These are phyloP conservation scores for Thermoascus crustaceus DNA, from an alignment of 2,329 filamentous ascomycete genomes.

Conservation along the genomic window DNA sequence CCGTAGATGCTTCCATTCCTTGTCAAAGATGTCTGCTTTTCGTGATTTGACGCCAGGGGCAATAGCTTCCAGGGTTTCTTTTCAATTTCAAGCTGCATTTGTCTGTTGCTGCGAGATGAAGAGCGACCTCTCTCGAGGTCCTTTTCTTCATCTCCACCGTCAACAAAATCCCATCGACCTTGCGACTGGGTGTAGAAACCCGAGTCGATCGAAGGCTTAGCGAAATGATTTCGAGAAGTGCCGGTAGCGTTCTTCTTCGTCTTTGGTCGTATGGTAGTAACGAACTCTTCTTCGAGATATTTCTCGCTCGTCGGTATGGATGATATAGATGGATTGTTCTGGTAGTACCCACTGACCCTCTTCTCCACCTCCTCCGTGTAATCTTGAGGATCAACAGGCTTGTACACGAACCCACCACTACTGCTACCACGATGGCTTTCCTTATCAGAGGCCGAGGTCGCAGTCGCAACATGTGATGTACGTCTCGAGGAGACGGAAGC, in stretches of 20 bases:
- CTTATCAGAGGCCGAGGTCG: too few relatives aligned
- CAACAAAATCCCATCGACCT: background rate
- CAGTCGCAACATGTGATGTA: too few relatives aligned
- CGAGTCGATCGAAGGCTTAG: too few relatives aligned
- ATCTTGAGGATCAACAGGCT: slow-evolving; percentile 23
- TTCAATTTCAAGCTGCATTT: too few relatives aligned
- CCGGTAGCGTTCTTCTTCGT: background rate
- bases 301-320: slow-evolving; percentile 24
- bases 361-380: slow-evolving; percentile 24
- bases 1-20: too few relatives aligned
- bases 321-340: slow-evolving; percentile 17
- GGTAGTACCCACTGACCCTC: slow-evolving; percentile 6
- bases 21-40: too few relatives aligned
- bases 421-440: slow-evolving; percentile 6
- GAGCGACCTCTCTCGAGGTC: too few relatives aligned
- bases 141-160: background rate
- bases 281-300: slow-evolving; percentile 5
- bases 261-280: background rate
- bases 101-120: too few relatives aligned
- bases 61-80: too few relatives aligned
- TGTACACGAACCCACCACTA: slow-evolving; percentile 24
- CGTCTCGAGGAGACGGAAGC: too few relatives aligned
- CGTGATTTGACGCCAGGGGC: too few relatives aligned
- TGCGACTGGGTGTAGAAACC: background rate
- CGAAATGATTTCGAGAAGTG: too few relatives aligned